Base-by-base conservation (phyloP, 192 early-diverging fungal species). In the Allomyces arbusculus region DNA sequence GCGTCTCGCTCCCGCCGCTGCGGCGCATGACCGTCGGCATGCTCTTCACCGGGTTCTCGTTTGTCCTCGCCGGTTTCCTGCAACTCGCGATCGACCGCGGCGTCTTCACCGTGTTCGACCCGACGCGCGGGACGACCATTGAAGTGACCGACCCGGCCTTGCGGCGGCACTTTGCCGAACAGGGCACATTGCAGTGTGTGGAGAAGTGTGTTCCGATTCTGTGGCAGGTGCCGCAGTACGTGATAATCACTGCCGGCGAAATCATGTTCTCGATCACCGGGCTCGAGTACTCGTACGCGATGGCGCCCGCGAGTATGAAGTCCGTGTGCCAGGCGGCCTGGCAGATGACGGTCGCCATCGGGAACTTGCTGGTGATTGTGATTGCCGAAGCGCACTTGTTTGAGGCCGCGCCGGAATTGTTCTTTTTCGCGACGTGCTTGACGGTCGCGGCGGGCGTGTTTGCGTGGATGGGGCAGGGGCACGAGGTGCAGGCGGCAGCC, bases 11-110 rank as follows among this genome's bases (percentile, higher is more conserved):
- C 61, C 71, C 80, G 28, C 86, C 86, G 19, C 73, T 90, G 43
- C 62, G 73, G 50, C 81, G 86, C 61, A 88, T 90, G 61, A 69
- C 79, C 33, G 66, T 85, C 44, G 88, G 88, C 24, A 87, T 90
- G 74, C 62, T 84, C 40, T 75, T 85, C 20, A 74, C 74, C 62
- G 69, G 78, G 4, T 23, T 78, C 14, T 72, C 81, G 63, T 82
- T 89, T 77, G 77, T 69, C 44, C 85, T 81, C 63, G 76, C 82
- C 1, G 80, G 86, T 10, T 68, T 79, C 63, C 69, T 86, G 40
- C 88, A 90, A 68, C 68, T 73, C 43, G 64, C 76, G 64, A 79
- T 90, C 55, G 88, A 88, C 75, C 74, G 68, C 25, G 68, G 76
- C 0, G 68, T 80, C 61, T 80, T 81, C 67, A 85, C 78, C 66